Evolutionary conservation across 768 basidiomycete species (phyloP), one percentile per base, ranked within the genome.

Genomic region (Nidularia pulvinata): DNA sequence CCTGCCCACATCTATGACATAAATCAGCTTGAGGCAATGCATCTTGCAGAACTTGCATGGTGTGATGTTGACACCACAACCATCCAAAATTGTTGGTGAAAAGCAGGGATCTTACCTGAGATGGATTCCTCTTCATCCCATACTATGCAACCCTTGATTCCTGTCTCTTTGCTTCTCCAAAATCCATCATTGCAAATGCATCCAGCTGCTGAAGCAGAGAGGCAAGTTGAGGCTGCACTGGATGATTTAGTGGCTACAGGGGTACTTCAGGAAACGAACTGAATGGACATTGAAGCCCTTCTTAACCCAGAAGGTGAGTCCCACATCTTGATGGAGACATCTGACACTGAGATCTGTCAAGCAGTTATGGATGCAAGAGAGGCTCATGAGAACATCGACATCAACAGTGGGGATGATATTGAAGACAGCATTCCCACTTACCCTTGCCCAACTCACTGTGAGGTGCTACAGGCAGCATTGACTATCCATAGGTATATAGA

Each of bases 11-110:
- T 77, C 55, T 76, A 73, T 50, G 37, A 72, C 1, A 75, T 76
- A 50, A 53, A 75, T 55, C 70, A 71, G 54, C 66, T 77, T 1
- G 49, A 74, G 34, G 73, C 64, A 10, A 76, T 76, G 74, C 56
- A 60, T 0, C 43, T 76, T 0, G 69, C 70, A 1, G 55, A 69
- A 75, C 75, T 74, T 22, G 45, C 45, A 10, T 46, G 45, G 45
- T 2, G 52, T 3, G 58, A 65, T 1, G 70, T 76, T 3, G 59
- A 68, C 30, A 52, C 60, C 0, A 59, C 59, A 4, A 72, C 71
- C 7, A 73, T 77, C 35, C 36, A 49, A 19, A 67, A 76, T 49
- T 76, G 72, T 56, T 77, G 75, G 75, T 14, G 25, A 2, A 69
- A 75, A 35, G 55, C 70, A 3, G 62, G 66, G 7, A 76, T 74